phyloP scores from a whole-genome alignment of 2,329 filamentous ascomycete species.

The Fusarium sp. region DNA sequence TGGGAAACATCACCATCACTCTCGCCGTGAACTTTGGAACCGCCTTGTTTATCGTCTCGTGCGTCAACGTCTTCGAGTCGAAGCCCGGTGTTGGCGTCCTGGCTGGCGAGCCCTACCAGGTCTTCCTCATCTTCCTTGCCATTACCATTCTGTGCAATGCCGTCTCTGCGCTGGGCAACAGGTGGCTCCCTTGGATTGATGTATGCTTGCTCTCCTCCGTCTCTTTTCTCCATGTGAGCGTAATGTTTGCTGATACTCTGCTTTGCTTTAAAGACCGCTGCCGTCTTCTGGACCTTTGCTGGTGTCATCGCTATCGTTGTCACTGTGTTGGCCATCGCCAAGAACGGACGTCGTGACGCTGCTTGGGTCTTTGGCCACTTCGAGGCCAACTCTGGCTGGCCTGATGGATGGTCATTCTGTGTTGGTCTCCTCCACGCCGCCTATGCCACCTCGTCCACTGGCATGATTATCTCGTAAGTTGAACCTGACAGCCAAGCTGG shows the following conservation, averaged over 20 bases:
- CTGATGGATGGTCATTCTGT: constrained; percentile 76
- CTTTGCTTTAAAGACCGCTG: constrained; percentile 65
- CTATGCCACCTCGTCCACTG: constrained; percentile 79
- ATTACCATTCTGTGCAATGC: constrained; percentile 73
- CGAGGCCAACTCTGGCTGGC: constrained; percentile 75
- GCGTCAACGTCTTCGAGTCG: constrained; percentile 65
- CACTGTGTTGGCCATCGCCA: constrained; percentile 72
- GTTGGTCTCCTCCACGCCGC: constrained; percentile 78
- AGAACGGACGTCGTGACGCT: constrained; percentile 72
- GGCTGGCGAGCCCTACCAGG: constrained; percentile 68
- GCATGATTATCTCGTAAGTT: constrained; percentile 81
- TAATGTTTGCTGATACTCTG: constrained; percentile 16
- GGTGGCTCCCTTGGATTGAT: constrained; percentile 74
- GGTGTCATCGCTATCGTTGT: constrained; percentile 74
- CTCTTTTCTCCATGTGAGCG: not conserved
- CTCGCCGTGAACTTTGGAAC: constrained; percentile 86
- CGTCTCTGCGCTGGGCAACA: constrained; percentile 75
- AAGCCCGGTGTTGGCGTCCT: constrained; percentile 58
- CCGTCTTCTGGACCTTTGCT: constrained; percentile 80
- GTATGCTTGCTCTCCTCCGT: constrained; percentile 58
- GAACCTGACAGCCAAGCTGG: not conserved
- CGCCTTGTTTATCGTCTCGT: constrained; percentile 69
- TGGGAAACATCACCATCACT: constrained; percentile 85
- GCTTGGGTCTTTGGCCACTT: constrained; percentile 75
- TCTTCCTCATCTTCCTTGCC: constrained; percentile 76